These are phyloP conservation scores for Eucalyptus caleyi DNA, from an alignment of 345 rosid genomes.

Conservation along the genomic window DNA sequence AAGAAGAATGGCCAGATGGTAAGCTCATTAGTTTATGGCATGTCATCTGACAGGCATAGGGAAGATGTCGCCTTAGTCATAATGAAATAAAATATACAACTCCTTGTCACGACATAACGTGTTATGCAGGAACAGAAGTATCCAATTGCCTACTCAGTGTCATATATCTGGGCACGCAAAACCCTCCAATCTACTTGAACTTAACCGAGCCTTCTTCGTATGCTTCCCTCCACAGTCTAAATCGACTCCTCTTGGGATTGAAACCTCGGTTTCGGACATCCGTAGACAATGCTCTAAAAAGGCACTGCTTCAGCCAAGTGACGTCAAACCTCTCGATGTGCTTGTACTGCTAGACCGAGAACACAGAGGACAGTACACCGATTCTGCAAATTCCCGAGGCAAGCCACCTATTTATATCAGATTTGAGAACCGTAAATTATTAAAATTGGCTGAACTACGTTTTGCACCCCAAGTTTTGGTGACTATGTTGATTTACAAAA, in stretches of 20 bases:
- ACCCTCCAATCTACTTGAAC: neutral
- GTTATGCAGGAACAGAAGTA: neutral
- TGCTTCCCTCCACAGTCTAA: neutral
- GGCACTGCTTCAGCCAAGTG: neutral
- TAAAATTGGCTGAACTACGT: neutral
- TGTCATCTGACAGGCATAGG: too few relatives aligned
- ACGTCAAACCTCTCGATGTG: neutral
- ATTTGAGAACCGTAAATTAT: neutral
- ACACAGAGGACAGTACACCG: neutral
- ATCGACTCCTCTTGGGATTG: neutral
- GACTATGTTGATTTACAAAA: neutral
- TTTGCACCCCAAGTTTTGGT: neutral
- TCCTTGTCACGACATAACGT: neutral
- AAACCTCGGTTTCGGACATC: neutral
- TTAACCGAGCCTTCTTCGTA: neutral
- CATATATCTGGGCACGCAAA: neutral
- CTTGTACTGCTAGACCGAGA: neutral
- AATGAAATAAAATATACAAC: too few relatives aligned
- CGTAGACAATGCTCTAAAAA: neutral
- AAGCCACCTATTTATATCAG: neutral
- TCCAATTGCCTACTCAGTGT: neutral
- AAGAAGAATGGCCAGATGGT: neutral
- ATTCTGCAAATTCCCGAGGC: neutral
- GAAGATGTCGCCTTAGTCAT: too few relatives aligned
- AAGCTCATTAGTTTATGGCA: neutral